A percentile compares a stretch with the other conserved stretches of the same genome.
Conservation (phyloP, 805 yeast species). For the Pichia thaimueangensis region DNA sequence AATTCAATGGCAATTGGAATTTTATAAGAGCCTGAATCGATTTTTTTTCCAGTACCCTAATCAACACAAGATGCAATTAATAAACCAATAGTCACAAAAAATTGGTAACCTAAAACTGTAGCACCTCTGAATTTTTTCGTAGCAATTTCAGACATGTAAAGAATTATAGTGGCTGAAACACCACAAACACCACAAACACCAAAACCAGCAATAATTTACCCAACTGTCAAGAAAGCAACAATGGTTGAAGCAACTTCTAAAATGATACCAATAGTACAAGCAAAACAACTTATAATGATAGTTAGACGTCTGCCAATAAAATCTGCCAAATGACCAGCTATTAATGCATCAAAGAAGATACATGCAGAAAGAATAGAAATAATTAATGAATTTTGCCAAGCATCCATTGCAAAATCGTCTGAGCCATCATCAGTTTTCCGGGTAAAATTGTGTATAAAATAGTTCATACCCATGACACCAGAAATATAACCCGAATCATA, state of each 20-base stretch:
- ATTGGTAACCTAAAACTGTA: conserved; percentile 67
- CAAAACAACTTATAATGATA: conserved; percentile 36
- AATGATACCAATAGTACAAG: conserved; percentile 43
- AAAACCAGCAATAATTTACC: conserved; percentile 66
- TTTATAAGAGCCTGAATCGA: conserved; percentile 56
- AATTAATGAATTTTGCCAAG: conserved; percentile 39
- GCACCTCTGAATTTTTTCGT: conserved; percentile 78
- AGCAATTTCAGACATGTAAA: conserved; percentile 73
- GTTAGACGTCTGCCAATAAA: conserved; percentile 43
- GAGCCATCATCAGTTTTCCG: conserved; percentile 28
- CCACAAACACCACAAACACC: conserved; percentile 75
- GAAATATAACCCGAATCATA: conserved; percentile 66
- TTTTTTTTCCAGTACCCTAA: conserved; percentile 54
- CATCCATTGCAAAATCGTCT: conserved; percentile 18
- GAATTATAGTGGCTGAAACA: conserved; percentile 72
- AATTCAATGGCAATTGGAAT: conserved; percentile 72
- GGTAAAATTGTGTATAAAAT: conserved; percentile 29
- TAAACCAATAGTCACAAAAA: conserved; percentile 60
- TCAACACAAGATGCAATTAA: conserved; percentile 64
- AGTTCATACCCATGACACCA: conserved; percentile 60
- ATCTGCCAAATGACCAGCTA: conserved; percentile 49
- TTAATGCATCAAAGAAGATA: conserved; percentile 60
- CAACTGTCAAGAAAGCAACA: conserved; percentile 50
- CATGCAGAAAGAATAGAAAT: conserved; percentile 71
- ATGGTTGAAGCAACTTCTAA: conserved; percentile 42